A percentile compares a stretch with the other conserved stretches of the same genome.
Evolutionary conservation across 768 basidiomycete species (phyloP).

Genomic region (Clavaria fumosa): DNA sequence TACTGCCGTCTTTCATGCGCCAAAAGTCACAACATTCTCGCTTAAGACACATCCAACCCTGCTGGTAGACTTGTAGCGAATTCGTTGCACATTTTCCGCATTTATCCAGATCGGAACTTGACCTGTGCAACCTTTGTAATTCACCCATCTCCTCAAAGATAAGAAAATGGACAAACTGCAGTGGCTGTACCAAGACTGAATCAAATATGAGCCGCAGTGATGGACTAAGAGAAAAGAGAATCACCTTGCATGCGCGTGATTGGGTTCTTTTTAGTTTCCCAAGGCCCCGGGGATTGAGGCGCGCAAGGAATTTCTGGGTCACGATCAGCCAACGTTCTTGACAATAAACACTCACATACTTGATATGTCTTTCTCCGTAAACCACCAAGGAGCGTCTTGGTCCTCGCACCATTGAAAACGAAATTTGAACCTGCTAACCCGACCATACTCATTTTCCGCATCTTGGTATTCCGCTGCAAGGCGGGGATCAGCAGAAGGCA

Average conservation of each 20-base stretch:
- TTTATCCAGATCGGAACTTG: slow-evolving; percentile 10
- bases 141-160: neutral
- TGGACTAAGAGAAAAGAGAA: too few species aligned
- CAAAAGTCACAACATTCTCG: slow-evolving; percentile 45
- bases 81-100: slow-evolving; percentile 30
- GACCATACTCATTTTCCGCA: slow-evolving; percentile 28
- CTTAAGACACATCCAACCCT: slow-evolving; percentile 50
- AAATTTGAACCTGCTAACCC: slow-evolving; percentile 69
- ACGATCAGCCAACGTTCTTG: too few species aligned
- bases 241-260: too few species aligned
- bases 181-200: too few species aligned
- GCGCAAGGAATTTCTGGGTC: too few species aligned
- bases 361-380: too few species aligned
- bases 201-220: too few species aligned
- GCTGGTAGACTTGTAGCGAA: slow-evolving; percentile 39
- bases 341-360: too few species aligned
- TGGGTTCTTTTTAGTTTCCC: too few species aligned
- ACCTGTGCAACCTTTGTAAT: slow-evolving; percentile 11
- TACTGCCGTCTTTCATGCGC: slow-evolving; percentile 18
- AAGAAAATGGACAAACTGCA: too few species aligned
- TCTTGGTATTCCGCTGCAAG: slow-evolving; percentile 47
- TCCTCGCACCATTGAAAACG: slow-evolving; percentile 72
- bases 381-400: slow-evolving; percentile 46
- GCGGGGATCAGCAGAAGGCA: neutral
- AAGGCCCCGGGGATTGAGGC: too few species aligned